phyloP scores from a whole-genome alignment of 108 stramenopile species.

The Nitzschia sp. region DNA sequence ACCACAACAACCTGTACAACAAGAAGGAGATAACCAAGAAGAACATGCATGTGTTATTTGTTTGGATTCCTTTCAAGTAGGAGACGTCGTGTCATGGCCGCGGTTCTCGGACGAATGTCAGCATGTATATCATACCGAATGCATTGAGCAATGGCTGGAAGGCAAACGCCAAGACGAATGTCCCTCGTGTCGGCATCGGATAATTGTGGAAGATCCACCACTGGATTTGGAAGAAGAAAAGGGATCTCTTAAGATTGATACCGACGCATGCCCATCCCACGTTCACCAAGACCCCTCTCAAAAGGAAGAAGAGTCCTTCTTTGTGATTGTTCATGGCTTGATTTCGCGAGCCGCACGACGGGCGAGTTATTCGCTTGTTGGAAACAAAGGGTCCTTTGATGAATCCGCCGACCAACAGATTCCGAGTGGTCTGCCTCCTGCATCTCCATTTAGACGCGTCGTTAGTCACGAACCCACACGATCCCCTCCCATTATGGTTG shows the following conservation, averaged over 20 bases:
- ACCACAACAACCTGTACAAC: no score
- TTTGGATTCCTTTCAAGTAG: slow-evolving; percentile 38
- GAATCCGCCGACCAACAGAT: neutral
- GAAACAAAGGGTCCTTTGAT: slow-evolving; percentile 12
- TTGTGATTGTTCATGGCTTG: slow-evolving; percentile 33
- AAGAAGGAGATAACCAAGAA: slow-evolving; percentile 23
- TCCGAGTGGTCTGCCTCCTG: neutral
- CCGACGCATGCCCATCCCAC: no score
- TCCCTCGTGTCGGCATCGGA: slow-evolving; percentile 33
- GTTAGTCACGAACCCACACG: slow-evolving; percentile 4
- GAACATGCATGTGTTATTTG: slow-evolving; percentile 40
- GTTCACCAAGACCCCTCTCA: neutral
- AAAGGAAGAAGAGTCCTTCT: slow-evolving; percentile 14
- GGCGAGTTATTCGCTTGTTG: slow-evolving; percentile 25
- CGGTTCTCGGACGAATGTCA: slow-evolving; percentile 9
- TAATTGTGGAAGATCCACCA: neutral
- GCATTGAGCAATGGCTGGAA: slow-evolving; percentile 36
- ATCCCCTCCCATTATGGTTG: neutral
- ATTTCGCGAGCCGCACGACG: slow-evolving; percentile 18
- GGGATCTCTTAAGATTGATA: neutral
- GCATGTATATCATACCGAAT: slow-evolving; percentile 45
- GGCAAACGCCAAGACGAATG: slow-evolving; percentile 43
- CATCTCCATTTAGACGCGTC: slow-evolving; percentile 10
- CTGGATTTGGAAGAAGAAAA: slow-evolving; percentile 5
- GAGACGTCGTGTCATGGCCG: slow-evolving; percentile 36